phyloP scores from a whole-genome alignment of 352 stramenopile genomes.

The Phytophthora constricta region DNA sequence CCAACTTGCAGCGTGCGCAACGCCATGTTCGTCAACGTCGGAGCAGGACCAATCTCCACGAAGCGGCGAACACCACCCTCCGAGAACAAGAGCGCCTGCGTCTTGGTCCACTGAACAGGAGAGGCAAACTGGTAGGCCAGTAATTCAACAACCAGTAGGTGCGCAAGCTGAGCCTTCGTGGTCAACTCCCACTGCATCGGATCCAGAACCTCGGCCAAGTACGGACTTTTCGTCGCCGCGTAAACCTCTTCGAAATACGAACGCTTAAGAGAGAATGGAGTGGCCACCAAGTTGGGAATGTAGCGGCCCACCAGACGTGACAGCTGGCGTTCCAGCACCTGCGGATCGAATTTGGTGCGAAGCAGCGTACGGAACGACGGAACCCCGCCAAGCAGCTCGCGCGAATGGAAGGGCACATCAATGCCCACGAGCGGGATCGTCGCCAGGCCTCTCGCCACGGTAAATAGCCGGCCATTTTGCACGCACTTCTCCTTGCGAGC shows the following conservation, averaged over 20 bases:
- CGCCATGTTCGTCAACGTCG: slow-evolving; percentile 89
- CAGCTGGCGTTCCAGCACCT: slow-evolving; percentile 73
- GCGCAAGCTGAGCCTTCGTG: slow-evolving; percentile 69
- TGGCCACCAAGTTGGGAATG: slow-evolving; percentile 87
- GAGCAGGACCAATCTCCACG: slow-evolving; percentile 85
- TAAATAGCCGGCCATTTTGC: slow-evolving; percentile 63
- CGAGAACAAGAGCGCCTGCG: slow-evolving; percentile 79
- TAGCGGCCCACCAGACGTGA: slow-evolving; percentile 78
- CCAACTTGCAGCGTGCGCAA: slow-evolving; percentile 74
- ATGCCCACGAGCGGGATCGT: slow-evolving; percentile 89
- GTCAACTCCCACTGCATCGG: slow-evolving; percentile 76
- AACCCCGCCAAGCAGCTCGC: slow-evolving; percentile 79
- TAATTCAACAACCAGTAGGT: slow-evolving; percentile 85
- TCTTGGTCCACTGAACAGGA: slow-evolving; percentile 91
- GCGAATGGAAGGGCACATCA: slow-evolving; percentile 90
- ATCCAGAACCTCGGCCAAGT: slow-evolving; percentile 67
- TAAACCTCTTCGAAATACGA: slow-evolving; percentile 82
- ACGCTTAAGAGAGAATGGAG: slow-evolving; percentile 78
- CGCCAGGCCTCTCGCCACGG: slow-evolving; percentile 61
- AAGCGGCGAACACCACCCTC: slow-evolving; percentile 69
- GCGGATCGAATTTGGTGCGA: slow-evolving; percentile 70
- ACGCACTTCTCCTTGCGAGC: slow-evolving; percentile 67
- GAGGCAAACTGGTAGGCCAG: slow-evolving; percentile 91
- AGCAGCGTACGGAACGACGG: slow-evolving; percentile 80
- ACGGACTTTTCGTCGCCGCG: slow-evolving; percentile 74